These are phyloP conservation scores for Lasiodiplodia gonubiensis DNA, from an alignment of 2,329 filamentous ascomycete genomes.

Conservation along the genomic window DNA sequence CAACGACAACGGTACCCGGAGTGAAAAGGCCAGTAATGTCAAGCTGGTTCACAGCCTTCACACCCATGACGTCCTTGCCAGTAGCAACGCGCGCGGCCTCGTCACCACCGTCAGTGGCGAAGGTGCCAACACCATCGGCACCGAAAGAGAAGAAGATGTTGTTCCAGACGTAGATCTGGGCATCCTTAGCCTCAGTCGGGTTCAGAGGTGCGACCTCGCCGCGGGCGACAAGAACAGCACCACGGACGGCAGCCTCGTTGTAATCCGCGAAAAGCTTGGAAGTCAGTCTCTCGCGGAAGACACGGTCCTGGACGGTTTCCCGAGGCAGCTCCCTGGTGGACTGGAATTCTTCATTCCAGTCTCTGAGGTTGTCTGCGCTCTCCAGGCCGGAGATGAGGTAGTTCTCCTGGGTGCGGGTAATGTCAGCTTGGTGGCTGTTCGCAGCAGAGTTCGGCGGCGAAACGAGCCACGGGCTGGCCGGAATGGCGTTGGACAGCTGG, in stretches of 20 bases:
- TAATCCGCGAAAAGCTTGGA: slow-evolving; percentile 98
- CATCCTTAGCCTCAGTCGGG: slow-evolving; percentile 88
- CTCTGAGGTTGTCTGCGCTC: slow-evolving; percentile 89
- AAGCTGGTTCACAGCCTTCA: slow-evolving; percentile 93
- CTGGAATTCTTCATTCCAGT: slow-evolving; percentile 99
- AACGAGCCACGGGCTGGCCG: slow-evolving; percentile 90
- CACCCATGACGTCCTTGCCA: slow-evolving; percentile 93
- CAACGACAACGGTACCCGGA: slow-evolving; percentile 92
- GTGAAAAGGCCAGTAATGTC: slow-evolving; percentile 95
- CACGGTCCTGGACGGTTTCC: slow-evolving; percentile 90
- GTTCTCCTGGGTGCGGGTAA: slow-evolving; percentile 89
- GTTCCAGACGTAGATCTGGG: slow-evolving; percentile 99
- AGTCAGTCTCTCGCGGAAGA: slow-evolving; percentile 91
- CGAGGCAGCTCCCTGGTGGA: slow-evolving; percentile 93
- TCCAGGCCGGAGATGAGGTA: slow-evolving; percentile 90
- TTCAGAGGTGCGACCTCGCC: slow-evolving; percentile 94
- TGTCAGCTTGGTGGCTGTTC: slow-evolving; percentile 77
- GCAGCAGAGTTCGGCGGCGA: slow-evolving; percentile 68
- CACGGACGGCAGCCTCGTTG: slow-evolving; percentile 90
- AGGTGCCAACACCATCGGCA: slow-evolving; percentile 95
- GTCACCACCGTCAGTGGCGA: slow-evolving; percentile 93
- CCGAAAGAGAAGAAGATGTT: slow-evolving; percentile 99
- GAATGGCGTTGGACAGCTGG: slow-evolving; percentile 93
- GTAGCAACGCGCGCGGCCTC: slow-evolving; percentile 95
- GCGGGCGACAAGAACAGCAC: slow-evolving; percentile 87